Evolutionary conservation across 257 asterid genomes (phyloP).

Genomic region (Nyctanthes arbortristis): DNA sequence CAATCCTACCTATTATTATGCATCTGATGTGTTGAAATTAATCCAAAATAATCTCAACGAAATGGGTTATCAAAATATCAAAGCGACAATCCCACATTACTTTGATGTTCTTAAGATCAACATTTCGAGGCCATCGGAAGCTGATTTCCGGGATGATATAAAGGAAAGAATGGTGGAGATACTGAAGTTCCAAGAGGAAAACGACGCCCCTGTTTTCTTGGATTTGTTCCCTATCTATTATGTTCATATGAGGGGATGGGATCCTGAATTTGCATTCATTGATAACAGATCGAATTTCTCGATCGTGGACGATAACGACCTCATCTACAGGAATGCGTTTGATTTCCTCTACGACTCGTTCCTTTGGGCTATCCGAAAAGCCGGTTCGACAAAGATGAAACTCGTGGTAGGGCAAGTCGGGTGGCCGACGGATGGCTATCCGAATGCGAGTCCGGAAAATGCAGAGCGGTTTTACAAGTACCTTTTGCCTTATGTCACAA

Average conservation of each 20-base stretch:
- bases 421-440: slow-evolving; percentile 65
- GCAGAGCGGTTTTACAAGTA: slow-evolving; percentile 44
- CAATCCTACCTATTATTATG: neutral
- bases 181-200: neutral
- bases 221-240: slow-evolving; percentile 42
- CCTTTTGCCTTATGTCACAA: slow-evolving; percentile 29
- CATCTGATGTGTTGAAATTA: neutral
- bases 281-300: slow-evolving; percentile 31
- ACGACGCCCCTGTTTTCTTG: slow-evolving; percentile 36
- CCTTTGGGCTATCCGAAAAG: slow-evolving; percentile 39
- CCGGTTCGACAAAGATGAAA: slow-evolving; percentile 28
- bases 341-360: slow-evolving; percentile 46
- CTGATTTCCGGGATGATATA: slow-evolving; percentile 39
- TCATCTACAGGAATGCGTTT: slow-evolving; percentile 38
- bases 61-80: neutral
- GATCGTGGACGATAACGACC: slow-evolving; percentile 23
- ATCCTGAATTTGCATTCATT: slow-evolving; percentile 35
- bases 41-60: slow-evolving; percentile 9
- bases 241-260: slow-evolving; percentile 15
- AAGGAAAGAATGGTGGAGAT: slow-evolving; percentile 27
- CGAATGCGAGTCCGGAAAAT: slow-evolving; percentile 18
- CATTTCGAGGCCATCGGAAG: slow-evolving; percentile 33
- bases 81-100: slow-evolving; percentile 30
- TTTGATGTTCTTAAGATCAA: slow-evolving; percentile 14
- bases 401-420: slow-evolving; percentile 52